Evolutionary conservation across 345 rosid genomes (phyloP), one percentile per base, ranked within the genome.

Genomic region (Stellera chamaejasme): DNA sequence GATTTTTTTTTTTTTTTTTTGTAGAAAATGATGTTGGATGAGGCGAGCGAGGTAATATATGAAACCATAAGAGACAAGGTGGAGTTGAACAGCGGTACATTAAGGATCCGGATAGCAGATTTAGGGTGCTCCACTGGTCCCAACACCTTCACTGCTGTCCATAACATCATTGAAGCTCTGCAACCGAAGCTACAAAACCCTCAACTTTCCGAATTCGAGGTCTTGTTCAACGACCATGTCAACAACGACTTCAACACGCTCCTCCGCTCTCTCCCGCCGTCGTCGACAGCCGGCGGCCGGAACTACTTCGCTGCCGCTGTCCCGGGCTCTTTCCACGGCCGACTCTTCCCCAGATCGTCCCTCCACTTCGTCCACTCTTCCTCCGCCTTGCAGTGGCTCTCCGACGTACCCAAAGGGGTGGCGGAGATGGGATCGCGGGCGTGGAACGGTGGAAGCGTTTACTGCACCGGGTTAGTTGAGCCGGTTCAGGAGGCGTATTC

Each of bases 41-140:
- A 52, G 3, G 55, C 75, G 0, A 71, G 62, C 59, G 68, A 12
- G 11, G 60, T 55, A 52, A 75, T 83, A 43, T 39, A 56, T 5
- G 71, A 71, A 27, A 79, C 61, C 6, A 77, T 87, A 44, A 56
- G 58, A 9, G 51, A 61, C 12, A 71, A 72, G 27, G 77, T 83
- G 23, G 77, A 81, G 43, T 3, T 76, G 39, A 8, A 32, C 39
- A 32, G 9, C 25, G 1, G 23, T 19, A 19, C 23, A 19, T 19
- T 19, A 19, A 44, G 51, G 1, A 26, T 80, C 54, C 55, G n/a
- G 4, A 66, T 85, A 23, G 87, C 77, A 1, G 93, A 85, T 60
- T 64, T 76, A 26, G 89, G 87, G 13, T 79, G 79, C 52, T 77
- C 89, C 2, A 58, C 71, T 5, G 89, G 93, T 16, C 83, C 93